Percentiles rank a stretch among this genome's conserved stretches.
Evolutionary conservation across 768 basidiomycete species (phyloP).

Genomic region (Tylopilus sp.): DNA sequence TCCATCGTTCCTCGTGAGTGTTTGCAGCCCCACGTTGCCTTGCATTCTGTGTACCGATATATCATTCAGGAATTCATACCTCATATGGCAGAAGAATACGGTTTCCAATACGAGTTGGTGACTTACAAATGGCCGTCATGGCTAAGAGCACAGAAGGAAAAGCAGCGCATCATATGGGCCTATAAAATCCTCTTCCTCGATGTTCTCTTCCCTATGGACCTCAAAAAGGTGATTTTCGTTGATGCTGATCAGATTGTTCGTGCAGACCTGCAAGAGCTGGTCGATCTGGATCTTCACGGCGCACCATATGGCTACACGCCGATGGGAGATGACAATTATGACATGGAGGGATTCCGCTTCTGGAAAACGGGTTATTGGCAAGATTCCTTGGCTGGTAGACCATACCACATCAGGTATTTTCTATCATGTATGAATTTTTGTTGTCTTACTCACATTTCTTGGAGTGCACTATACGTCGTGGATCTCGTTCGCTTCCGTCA

Average conservation of each 20-base stretch:
- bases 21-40: neutral
- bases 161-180: conserved; percentile 98
- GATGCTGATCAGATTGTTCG: conserved; percentile 98
- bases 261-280: conserved; percentile 90
- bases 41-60: neutral
- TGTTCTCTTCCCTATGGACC: conserved; percentile 97
- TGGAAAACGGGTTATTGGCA: conserved; percentile 99
- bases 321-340: conserved; percentile 92
- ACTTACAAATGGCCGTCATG: conserved; percentile 99
- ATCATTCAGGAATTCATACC: conserved; percentile 83
- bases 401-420: conserved; percentile 92
- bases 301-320: conserved; percentile 96
- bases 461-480: conserved; percentile 90
- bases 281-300: conserved; percentile 89
- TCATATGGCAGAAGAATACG: conserved; percentile 84
- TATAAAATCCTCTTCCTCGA: conserved; percentile 99
- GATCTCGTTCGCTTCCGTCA: conserved; percentile 95
- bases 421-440: neutral
- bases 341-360: conserved; percentile 98
- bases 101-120: conserved; percentile 94
- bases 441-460: conserved; percentile 7
- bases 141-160: conserved; percentile 95
- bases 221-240: conserved; percentile 98
- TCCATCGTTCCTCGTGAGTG: conserved; percentile 85
- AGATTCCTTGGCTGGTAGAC: conserved; percentile 75